Conservation (phyloP, 2,329 filamentous ascomycete genomes). For the Torrubiella hemipterigena region DNA sequence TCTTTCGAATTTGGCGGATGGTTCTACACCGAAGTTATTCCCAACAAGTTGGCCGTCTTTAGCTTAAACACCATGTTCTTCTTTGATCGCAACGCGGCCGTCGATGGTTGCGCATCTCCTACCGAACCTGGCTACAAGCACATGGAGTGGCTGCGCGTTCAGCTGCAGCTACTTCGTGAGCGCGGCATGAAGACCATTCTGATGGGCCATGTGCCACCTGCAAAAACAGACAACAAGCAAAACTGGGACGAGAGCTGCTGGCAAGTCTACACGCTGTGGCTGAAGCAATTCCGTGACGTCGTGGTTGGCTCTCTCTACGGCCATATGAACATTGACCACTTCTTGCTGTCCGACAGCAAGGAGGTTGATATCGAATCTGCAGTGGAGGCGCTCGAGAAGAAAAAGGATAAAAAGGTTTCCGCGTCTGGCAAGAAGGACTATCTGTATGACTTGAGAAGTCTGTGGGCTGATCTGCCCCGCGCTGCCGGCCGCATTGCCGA, state of each 20-base stretch:
- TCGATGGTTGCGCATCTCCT: conserved; percentile 73
- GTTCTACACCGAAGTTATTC: conserved; percentile 90
- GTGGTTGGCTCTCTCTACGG: conserved; percentile 71
- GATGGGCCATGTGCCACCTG: conserved; percentile 88
- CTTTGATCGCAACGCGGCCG: conserved; percentile 83
- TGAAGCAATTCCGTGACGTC: conserved; percentile 83
- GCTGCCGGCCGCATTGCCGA: conserved; percentile 17
- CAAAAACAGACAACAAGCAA: conserved; percentile 70
- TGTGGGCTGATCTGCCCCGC: conserved; percentile 67
- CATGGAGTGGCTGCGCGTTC: conserved; percentile 88
- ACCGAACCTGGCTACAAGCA: conserved; percentile 86
- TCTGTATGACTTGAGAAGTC: conserved; percentile 60
- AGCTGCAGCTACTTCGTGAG: conserved; percentile 70
- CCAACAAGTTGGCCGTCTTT: conserved; percentile 73
- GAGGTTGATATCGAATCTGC: conserved; percentile 52
- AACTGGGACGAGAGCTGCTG: conserved; percentile 96
- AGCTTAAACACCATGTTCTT: conserved; percentile 96
- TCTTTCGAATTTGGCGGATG: conserved; percentile 87
- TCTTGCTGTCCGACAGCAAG: conserved; percentile 77
- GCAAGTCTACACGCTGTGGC: conserved; percentile 93
- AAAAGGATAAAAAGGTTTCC: conserved; percentile 42
- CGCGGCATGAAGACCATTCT: conserved; percentile 89
- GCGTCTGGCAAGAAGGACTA: conserved; percentile 57
- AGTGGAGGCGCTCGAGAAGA: conserved; percentile 13
- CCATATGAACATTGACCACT: conserved; percentile 99